Conservation (phyloP, 176 grass and related monocot genomes). For the Dactylis glomerata region DNA sequence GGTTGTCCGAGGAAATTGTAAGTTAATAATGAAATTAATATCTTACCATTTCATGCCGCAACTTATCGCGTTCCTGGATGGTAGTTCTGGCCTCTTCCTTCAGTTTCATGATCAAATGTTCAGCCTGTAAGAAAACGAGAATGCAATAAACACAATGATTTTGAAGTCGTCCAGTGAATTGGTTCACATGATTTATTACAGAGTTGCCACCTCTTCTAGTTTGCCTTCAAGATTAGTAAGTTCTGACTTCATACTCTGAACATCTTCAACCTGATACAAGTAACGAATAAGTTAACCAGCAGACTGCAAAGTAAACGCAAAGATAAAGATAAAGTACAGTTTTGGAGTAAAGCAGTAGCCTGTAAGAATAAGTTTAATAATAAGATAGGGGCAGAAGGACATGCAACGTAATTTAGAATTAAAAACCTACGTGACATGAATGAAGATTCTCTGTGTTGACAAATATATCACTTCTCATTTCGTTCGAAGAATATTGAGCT, state of each 20-base stretch:
- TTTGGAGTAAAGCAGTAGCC: background rate
- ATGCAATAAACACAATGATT: conserved; percentile 2
- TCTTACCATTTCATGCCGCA: conserved; percentile 68
- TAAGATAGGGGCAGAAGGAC: background rate
- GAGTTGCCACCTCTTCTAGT: conserved; percentile 61
- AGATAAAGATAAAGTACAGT: conserved; percentile 2
- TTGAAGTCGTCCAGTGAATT: background rate
- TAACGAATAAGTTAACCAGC: conserved; percentile 14
- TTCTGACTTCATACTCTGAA: conserved; percentile 56
- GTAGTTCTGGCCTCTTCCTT: conserved; percentile 51
- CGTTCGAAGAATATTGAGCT: conserved; percentile 34
- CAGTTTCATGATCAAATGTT: conserved; percentile 58
- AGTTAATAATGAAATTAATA: conserved; percentile 1
- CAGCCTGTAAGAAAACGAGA: conserved; percentile 56
- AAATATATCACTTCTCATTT: conserved; percentile 41
- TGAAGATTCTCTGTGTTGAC: conserved; percentile 30
- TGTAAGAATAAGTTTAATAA: background rate
- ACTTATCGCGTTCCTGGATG: conserved; percentile 49
- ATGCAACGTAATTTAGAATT: background rate
- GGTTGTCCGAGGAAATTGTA: background rate
- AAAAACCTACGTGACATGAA: conserved; percentile 49
- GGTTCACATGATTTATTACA: background rate
- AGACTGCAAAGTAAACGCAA: background rate
- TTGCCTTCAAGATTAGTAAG: conserved; percentile 68
- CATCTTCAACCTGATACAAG: conserved; percentile 61